These are phyloP conservation scores for Penicillium paradoxum DNA, from an alignment of 495 filamentous ascomycete species.

Conservation along the genomic window DNA sequence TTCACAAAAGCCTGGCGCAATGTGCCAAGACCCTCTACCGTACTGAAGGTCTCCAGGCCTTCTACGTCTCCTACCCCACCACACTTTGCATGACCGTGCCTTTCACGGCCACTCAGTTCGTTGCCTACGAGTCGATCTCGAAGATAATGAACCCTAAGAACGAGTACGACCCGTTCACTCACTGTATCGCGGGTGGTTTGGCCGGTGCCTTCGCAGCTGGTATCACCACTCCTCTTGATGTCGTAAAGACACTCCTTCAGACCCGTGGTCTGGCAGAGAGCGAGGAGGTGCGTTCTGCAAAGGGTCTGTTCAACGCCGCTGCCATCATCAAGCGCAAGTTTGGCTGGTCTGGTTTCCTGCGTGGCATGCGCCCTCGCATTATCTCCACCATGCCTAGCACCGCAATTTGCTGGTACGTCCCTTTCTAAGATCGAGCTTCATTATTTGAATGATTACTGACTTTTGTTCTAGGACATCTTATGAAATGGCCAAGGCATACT, in stretches of 20 bases:
- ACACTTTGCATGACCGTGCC: conserved; percentile 98
- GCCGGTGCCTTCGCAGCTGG: conserved; percentile 92
- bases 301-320: conserved; percentile 76
- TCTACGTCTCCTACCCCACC: conserved; percentile 98
- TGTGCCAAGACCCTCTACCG: conserved; percentile 84
- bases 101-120: conserved; percentile 93
- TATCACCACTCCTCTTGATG: conserved; percentile 91
- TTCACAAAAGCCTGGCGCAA: conserved; percentile 74
- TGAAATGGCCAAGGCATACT: conserved; percentile 74
- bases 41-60: conserved; percentile 82
- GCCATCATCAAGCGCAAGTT: conserved; percentile 78
- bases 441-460: conserved; percentile 15
- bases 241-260: conserved; percentile 95
- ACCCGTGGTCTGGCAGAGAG: conserved; percentile 81
- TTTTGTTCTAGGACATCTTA: conserved; percentile 59
- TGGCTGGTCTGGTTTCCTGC: conserved; percentile 83
- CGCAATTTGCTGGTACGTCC: conserved; percentile 92
- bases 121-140: conserved; percentile 94
- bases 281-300: conserved; percentile 76
- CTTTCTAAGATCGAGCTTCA: conserved; percentile 5
- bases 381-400: conserved; percentile 98
- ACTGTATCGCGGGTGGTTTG: conserved; percentile 85
- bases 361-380: conserved; percentile 83
- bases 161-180: conserved; percentile 86
- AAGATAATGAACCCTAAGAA: conserved; percentile 81